Conservation (phyloP, 73 alveolate genomes). For the Breviolum minutum region DNA sequence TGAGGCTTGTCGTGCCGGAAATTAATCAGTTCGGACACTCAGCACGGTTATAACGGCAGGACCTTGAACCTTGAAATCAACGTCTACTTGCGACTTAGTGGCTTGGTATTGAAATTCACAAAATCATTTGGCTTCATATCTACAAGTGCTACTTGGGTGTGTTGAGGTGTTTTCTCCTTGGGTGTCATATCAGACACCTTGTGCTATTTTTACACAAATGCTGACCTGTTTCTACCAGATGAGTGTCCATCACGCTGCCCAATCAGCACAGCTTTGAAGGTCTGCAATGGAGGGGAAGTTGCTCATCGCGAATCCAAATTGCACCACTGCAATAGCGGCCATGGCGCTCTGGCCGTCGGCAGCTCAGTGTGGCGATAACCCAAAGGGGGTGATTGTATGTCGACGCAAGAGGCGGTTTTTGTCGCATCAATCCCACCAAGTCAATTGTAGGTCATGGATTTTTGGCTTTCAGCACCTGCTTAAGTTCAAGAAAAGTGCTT, state of each 20-base stretch:
- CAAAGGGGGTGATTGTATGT: neutral
- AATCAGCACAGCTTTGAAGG: neutral
- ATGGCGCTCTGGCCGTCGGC: constrained; percentile 86
- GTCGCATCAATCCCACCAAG: neutral
- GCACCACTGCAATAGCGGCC: constrained; percentile 93
- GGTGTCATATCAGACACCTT: too few species aligned
- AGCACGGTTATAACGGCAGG: too few species aligned
- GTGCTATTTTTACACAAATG: too few species aligned
- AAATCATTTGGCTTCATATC: too few species aligned
- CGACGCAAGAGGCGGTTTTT: too few species aligned
- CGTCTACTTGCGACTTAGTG: too few species aligned
- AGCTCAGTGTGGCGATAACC: neutral
- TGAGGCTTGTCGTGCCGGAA: too few species aligned
- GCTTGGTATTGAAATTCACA: too few species aligned
- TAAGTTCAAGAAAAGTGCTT: neutral
- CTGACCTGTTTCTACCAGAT: neutral
- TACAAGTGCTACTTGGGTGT: too few species aligned
- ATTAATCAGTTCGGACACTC: too few species aligned
- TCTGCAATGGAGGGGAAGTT: constrained; percentile 56
- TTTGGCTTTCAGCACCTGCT: neutral
- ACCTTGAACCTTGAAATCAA: too few species aligned
- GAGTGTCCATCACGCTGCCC: neutral
- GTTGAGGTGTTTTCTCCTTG: too few species aligned
- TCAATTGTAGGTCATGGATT: neutral
- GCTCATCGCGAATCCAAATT: constrained; percentile 80